phyloP scores from a whole-genome alignment of 169 alveolate genomes.

The Pseudocohnilembus persalinus region DNA sequence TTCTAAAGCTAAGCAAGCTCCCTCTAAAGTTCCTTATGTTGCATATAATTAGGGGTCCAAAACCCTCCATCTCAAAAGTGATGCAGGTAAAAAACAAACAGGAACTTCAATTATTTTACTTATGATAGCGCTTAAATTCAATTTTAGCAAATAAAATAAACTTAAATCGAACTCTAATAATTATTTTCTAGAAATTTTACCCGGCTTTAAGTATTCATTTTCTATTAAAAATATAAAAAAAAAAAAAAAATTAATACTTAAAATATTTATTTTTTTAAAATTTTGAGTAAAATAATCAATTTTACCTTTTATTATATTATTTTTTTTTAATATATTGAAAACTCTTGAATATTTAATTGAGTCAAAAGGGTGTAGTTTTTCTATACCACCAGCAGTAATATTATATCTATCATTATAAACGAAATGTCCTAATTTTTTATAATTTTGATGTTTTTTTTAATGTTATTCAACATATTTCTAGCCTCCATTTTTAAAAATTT shows the following conservation, averaged over 20 bases:
- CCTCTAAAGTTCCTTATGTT: constrained; percentile 67
- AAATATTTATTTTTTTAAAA: too few species aligned
- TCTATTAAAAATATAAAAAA: too few species aligned
- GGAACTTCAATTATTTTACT: constrained; percentile 66
- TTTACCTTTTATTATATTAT: constrained; percentile 17
- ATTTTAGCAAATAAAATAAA: constrained; percentile 36
- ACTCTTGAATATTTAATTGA: constrained; percentile 69
- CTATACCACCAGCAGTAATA: constrained; percentile 75
- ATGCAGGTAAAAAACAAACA: constrained; percentile 60
- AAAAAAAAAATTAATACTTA: too few species aligned
- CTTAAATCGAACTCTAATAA: constrained; percentile 42
- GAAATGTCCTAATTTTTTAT: too few species aligned
- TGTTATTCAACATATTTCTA: too few species aligned
- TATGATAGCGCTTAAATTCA: constrained; percentile 41
- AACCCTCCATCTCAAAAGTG: constrained; percentile 55
- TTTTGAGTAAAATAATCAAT: constrained; percentile 10
- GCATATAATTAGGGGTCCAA: constrained; percentile 71
- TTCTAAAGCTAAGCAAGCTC: constrained; percentile 59
- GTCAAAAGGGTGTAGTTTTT: constrained; percentile 80
- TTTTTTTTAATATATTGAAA: constrained; percentile 13
- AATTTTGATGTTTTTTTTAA: too few species aligned
- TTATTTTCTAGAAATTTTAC: constrained; percentile 40
- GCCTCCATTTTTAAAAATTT: too few species aligned
- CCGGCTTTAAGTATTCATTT: too few species aligned
- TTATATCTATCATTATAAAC: constrained; percentile 62